phyloP scores from a whole-genome alignment of 2,329 filamentous ascomycete genomes.

The Colletotrichum incanum region DNA sequence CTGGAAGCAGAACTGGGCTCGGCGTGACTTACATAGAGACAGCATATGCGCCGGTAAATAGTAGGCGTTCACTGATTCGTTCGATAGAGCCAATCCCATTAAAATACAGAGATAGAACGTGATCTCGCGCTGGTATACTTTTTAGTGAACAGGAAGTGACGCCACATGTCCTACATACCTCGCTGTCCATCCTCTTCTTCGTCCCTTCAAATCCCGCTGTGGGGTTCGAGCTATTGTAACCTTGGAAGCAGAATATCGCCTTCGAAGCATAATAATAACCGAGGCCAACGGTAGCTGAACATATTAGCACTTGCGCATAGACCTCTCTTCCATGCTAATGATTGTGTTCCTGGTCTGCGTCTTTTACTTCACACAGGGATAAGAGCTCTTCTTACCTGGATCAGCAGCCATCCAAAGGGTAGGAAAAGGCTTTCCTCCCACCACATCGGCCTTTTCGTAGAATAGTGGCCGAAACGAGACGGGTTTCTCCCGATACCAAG shows the following conservation, averaged over 20 bases:
- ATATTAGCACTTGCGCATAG: not conserved
- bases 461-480: constrained; percentile 53
- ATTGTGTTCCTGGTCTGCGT: not conserved
- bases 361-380: not conserved
- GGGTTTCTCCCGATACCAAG: constrained; percentile 51
- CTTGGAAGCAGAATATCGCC: constrained; percentile 42
- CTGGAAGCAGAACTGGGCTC: not conserved
- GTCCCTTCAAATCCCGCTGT: constrained; percentile 35
- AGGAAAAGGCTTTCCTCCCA: constrained; percentile 50
- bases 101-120: constrained; percentile 41
- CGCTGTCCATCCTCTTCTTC: constrained; percentile 24
- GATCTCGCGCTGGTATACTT: constrained; percentile 12
- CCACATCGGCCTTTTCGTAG: constrained; percentile 48
- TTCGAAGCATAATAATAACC: constrained; percentile 55
- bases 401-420: constrained; percentile 55
- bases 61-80: constrained; percentile 45
- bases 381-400: constrained; percentile 47
- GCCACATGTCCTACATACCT: constrained; percentile 6
- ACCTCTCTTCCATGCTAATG: not conserved
- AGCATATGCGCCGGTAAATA: constrained; percentile 46
- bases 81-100: constrained; percentile 45
- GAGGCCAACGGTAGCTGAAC: constrained; percentile 51
- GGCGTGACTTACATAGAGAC: constrained; percentile 40
- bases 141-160: too few species aligned
- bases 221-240: constrained; percentile 33